Conservation (phyloP, 2,329 filamentous ascomycete genomes). For the Aschersonia sp. region DNA sequence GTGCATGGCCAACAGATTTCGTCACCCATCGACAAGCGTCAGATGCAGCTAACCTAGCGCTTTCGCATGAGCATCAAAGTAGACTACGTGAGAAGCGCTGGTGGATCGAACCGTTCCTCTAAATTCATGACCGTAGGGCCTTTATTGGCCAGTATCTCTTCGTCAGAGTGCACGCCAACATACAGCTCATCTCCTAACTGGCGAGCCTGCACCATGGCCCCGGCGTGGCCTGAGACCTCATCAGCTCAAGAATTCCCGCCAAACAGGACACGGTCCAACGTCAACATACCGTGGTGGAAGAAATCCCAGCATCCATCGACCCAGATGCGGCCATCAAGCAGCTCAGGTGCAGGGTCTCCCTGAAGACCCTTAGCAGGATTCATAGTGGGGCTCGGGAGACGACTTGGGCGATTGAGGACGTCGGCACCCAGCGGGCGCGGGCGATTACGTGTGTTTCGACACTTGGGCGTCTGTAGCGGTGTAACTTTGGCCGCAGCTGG, state of each 20-base stretch:
- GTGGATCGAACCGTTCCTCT: constrained; percentile 53
- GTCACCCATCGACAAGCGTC: constrained; percentile 95
- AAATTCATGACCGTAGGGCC: constrained; percentile 95
- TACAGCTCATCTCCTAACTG: constrained; percentile 79
- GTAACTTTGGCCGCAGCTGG: too few relatives aligned
- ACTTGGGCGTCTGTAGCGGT: too few relatives aligned
- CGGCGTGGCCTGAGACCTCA: constrained; percentile 60
- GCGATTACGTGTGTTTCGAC: too few relatives aligned
- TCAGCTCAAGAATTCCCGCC: neutral
- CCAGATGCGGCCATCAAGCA: constrained; percentile 70
- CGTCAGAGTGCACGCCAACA: constrained; percentile 89
- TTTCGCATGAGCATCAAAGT: neutral
- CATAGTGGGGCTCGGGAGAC: constrained; percentile 3
- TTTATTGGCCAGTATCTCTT: constrained; percentile 92
- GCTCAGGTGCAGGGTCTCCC: constrained; percentile 36
- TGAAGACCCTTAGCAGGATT: constrained; percentile 13
- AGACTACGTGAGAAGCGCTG: constrained; percentile 1
- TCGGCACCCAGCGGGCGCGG: too few relatives aligned
- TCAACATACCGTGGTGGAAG: constrained; percentile 70
- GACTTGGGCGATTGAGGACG: too few relatives aligned
- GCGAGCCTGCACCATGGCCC: constrained; percentile 90
- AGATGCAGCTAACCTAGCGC: constrained; percentile 62
- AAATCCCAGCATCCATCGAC: constrained; percentile 99
- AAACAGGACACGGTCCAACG: neutral
- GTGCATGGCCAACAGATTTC: constrained; percentile 66